Evolutionary conservation across 2,329 filamentous ascomycete species (phyloP).

Genomic region (Ustulina deusta): DNA sequence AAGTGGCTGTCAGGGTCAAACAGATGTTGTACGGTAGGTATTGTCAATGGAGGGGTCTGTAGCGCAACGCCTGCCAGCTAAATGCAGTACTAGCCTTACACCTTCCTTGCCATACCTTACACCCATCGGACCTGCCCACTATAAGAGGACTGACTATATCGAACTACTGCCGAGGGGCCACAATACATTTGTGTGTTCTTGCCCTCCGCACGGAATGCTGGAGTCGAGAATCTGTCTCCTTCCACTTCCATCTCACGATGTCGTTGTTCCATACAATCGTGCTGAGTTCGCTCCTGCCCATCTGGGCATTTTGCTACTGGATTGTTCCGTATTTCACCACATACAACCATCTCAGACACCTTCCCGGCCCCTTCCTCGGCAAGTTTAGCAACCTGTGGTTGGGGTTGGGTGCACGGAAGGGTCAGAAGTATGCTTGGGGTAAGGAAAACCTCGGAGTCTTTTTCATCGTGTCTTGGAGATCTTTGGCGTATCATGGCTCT

Average conservation of each 20-base stretch:
- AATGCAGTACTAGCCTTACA: no score
- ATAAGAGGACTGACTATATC: background rate
- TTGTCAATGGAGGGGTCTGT: no score
- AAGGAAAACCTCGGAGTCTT: background rate
- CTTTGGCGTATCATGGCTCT: background rate
- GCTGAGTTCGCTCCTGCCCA: conserved; percentile 19
- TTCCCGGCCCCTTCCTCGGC: conserved; percentile 32
- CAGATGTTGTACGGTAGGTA: no score
- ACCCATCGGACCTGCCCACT: no score
- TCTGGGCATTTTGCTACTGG: conserved; percentile 35
- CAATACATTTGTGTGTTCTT: background rate
- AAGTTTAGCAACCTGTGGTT: conserved; percentile 39
- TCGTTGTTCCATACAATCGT: conserved; percentile 15
- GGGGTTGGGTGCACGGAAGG: conserved; percentile 32
- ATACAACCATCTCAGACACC: conserved; percentile 33
- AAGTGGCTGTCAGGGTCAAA: no score
- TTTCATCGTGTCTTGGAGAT: background rate
- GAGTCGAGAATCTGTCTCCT: background rate
- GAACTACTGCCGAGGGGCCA: background rate
- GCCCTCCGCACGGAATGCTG: background rate
- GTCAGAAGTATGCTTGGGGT: conserved; percentile 35
- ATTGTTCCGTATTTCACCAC: conserved; percentile 37
- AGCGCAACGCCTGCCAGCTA: no score
- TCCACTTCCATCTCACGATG: conserved; percentile 15
- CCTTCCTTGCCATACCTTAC: no score